Base-by-base conservation (phyloP, 2,329 filamentous ascomycete genomes). In the Paraphaeosphaeria sporulosa region DNA sequence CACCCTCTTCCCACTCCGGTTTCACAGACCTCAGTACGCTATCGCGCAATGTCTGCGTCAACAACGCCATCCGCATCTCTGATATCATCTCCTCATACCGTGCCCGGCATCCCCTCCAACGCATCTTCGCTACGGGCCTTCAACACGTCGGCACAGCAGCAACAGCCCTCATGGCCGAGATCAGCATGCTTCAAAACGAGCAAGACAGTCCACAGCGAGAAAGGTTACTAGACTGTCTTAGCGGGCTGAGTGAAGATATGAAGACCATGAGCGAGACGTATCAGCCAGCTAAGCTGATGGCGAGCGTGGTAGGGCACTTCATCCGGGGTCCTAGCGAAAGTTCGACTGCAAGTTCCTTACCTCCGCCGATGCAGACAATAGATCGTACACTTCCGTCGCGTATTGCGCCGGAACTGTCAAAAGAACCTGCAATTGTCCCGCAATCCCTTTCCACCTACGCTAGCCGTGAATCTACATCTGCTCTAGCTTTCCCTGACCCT, bases 81-180 rank as follows among this genome's bases (percentile, higher is more conserved):
- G 53, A 58, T 34, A 63, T 65, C 27, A 57, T 66, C 15, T 25
- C 42, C 4, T 49, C 56, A 12, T 65, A 65, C 50, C 49, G 56
- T 0, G 34, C 19, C 10, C 57, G 58, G 1, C 63, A 61, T 34
- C 44, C 52, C 8, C 55, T 63, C 32, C 42, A 58, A 21, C 60
- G 58, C 9, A 57, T 62, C 32, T 66, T 64, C 48, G 57, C 61
- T 13, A 64, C 62, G 21, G 64, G 62, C 2, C 52, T 66, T 1
- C 64, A 66, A 36, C 63, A 65, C 36, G 54, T 63, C n/a, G 63
- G 63, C 10, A 65, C 63, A 1, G 61, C 61, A 4, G 63, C 63
- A 3, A 65, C 63, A 34, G 59, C 63, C 8, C 49, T 65, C 1
- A 65, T 65, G 58, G 62, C 59, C 36, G 64, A 64, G 49, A 53